Evolutionary conservation across 441 rosid species (phyloP), one percentile per base, ranked within the genome.

Genomic region (Flueggea neowawraea): DNA sequence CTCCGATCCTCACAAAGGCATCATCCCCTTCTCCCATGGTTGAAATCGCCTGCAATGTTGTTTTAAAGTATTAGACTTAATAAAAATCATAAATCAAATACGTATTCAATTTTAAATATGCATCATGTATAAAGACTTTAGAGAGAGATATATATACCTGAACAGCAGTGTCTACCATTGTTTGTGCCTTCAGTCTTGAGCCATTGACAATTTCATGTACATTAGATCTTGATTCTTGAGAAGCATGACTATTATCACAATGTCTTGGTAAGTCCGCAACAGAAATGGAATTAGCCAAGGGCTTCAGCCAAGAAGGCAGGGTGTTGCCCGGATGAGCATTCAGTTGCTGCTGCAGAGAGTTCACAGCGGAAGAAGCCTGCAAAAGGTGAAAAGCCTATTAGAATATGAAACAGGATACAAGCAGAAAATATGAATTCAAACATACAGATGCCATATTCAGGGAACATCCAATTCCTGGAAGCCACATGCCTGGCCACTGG

Each of bases 101-200:
- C 6, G 4, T 8, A 36, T 22, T 22, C 28, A 36, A 36, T 8
- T 8, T 5, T 36, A 36, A 8, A 36, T 5, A 36, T 3, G 41
- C 39, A 3, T 33, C 39, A 16, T n/a, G n/a, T n/a, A n/a, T n/a
- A n/a, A n/a, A n/a, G n/a, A n/a, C n/a, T n/a, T n/a, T n/a, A n/a
- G n/a, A 9, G 12, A 28, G 4, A 41, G 0, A 44, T 47, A 51
- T 50, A 58, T 14, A 57, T 74, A 96, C 98, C 96, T 87, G 88
- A 31, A 90, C 74, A 69, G 96, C 98, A 60, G 82, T 82, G 79
- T 90, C 91, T 55, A 96, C 88, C 99, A 96, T 93, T 57, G 80
- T 56, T 54, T 69, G 81, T 49, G 98, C 99, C 81, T 75, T 80
- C 58, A 68, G 39, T 70, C 81, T 87, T 52, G 97, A 96, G 58